Percentiles rank a stretch among this genome's conserved stretches.
phyloP scores from a whole-genome alignment of 2,329 filamentous ascomycete genomes.

The Aspergillus sp. region DNA sequence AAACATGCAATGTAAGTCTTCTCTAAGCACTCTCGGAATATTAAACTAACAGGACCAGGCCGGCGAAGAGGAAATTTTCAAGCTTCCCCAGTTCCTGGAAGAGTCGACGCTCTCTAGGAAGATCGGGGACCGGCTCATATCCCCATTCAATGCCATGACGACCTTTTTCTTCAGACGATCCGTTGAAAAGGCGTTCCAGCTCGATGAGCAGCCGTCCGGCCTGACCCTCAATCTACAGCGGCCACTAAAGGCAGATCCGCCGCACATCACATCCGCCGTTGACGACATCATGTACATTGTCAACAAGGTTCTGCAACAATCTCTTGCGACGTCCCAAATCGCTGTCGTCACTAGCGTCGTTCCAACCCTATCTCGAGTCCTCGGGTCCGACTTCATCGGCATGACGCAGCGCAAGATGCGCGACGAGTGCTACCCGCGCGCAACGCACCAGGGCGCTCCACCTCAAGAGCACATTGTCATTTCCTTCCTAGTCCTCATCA shows the following conservation, averaged over 20 bases:
- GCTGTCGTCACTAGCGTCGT: slow-evolving; percentile 77
- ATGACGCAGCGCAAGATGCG: slow-evolving; percentile 99
- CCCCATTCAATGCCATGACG: slow-evolving; percentile 88
- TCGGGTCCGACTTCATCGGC: slow-evolving; percentile 88
- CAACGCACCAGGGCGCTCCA: slow-evolving; percentile 75
- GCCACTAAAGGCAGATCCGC: slow-evolving; percentile 75
- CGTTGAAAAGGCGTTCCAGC: slow-evolving; percentile 95
- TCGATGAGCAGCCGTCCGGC: slow-evolving; percentile 84
- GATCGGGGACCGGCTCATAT: slow-evolving; percentile 71
- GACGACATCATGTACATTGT: slow-evolving; percentile 99
- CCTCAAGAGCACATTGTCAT: slow-evolving; percentile 89
- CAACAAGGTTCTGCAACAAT: slow-evolving; percentile 85
- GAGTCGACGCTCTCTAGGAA: slow-evolving; percentile 83
- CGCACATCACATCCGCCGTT: slow-evolving; percentile 91
- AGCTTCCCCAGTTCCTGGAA: slow-evolving; percentile 72
- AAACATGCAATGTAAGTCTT: slow-evolving; percentile 75
- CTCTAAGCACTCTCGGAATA: not conserved
- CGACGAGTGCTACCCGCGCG: slow-evolving; percentile 88
- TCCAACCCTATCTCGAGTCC: slow-evolving; percentile 76
- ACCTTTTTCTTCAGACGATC: slow-evolving; percentile 96
- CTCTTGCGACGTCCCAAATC: slow-evolving; percentile 82
- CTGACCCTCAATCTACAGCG: slow-evolving; percentile 76
- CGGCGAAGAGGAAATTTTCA: slow-evolving; percentile 59
- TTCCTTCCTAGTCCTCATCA: slow-evolving; percentile 88
- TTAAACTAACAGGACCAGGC: slow-evolving; percentile 29